A percentile compares a stretch with the other conserved stretches of the same genome.
Conservation (phyloP, 108 stramenopile species). For the Cyclotella sp. region DNA sequence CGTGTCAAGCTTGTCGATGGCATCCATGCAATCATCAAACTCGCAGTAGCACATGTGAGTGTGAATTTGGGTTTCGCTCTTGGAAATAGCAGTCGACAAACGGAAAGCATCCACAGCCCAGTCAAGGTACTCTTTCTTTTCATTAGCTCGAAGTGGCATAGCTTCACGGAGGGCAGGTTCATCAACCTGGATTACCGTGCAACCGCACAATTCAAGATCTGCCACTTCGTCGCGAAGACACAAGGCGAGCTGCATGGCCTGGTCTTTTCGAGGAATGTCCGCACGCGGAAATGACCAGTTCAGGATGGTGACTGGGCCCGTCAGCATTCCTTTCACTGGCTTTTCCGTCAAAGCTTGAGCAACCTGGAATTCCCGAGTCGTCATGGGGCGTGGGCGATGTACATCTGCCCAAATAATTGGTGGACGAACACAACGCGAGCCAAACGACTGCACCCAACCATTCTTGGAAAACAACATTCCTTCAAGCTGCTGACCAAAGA, state of each 20-base stretch:
- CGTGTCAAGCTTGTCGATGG: conserved; percentile 72
- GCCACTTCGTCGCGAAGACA: conserved; percentile 67
- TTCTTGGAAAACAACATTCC: conserved; percentile 66
- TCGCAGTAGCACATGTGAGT: conserved; percentile 90
- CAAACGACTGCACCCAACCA: conserved; percentile 84
- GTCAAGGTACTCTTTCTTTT: conserved; percentile 54
- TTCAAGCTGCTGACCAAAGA: conserved; percentile 71
- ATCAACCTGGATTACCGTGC: conserved; percentile 74
- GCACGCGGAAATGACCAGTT: conserved; percentile 84
- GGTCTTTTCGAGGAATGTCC: conserved; percentile 66
- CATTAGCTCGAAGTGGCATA: conserved; percentile 58
- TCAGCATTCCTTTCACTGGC: conserved; percentile 83
- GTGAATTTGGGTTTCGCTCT: conserved; percentile 69
- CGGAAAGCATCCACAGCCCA: conserved; percentile 79
- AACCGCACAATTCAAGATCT: conserved; percentile 70
- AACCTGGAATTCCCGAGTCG: conserved; percentile 67
- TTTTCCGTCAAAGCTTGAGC: conserved; percentile 53
- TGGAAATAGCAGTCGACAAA: conserved; percentile 59
- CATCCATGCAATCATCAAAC: conserved; percentile 76
- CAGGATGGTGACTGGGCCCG: conserved; percentile 80
- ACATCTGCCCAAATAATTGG: conserved; percentile 70
- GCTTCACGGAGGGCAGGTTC: conserved; percentile 80
- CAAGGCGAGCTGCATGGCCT: conserved; percentile 72
- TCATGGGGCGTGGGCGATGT: conserved; percentile 64
- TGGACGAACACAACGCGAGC: conserved; percentile 72